Base-by-base conservation (phyloP, 139 green algal species). In the Diplosphaera chodatii region DNA sequence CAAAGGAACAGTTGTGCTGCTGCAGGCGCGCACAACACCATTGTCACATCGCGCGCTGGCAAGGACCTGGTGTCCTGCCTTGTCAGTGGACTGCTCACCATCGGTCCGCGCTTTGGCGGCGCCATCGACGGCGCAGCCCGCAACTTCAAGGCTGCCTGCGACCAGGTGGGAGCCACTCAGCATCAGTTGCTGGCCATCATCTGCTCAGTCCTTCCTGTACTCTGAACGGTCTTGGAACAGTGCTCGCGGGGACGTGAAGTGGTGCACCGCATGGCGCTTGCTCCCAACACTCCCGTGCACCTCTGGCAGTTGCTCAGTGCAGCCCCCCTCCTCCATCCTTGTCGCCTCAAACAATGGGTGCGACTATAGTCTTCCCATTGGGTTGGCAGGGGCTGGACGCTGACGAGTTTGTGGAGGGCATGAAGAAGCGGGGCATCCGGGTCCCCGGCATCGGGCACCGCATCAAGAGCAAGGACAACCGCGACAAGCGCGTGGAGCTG, bases 401-500 rank as follows among this genome's bases (percentile, higher is more conserved):
- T 0, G 63, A 83, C 0, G 87, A 85, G 5, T 97, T 96, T 82
- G 92, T 97, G 68, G 92, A 97, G 82, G 78, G 74, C 20, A 88
- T 96, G 86, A 96, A 96, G 79, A 89, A 86, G 68, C 79, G 83
- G 72, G 90, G 88, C 28, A 79, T 91, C 21, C 80, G 87, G 34
- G 91, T 98, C 62, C 78, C 87, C 1, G 93, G 93, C 71, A 98
- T 98, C 40, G 93, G 93, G 10, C 93, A 98, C 76, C 81, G 92
- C 71, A 97, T 98, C 83, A 98, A 98, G 89, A 88, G 67, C 80
- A 93, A 94, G 80, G 90, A 98, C 84, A 98, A 98, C 78, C 80
- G 88, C 0, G 93, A 98, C 85, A 94, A 94, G 82, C 86, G 93
- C 21, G 93, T 98, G 73, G 91, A 95, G 87, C 84, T 98, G 77